These are phyloP conservation scores for Leccinum pellstonianum DNA, from an alignment of 768 basidiomycete genomes.

Conservation along the genomic window DNA sequence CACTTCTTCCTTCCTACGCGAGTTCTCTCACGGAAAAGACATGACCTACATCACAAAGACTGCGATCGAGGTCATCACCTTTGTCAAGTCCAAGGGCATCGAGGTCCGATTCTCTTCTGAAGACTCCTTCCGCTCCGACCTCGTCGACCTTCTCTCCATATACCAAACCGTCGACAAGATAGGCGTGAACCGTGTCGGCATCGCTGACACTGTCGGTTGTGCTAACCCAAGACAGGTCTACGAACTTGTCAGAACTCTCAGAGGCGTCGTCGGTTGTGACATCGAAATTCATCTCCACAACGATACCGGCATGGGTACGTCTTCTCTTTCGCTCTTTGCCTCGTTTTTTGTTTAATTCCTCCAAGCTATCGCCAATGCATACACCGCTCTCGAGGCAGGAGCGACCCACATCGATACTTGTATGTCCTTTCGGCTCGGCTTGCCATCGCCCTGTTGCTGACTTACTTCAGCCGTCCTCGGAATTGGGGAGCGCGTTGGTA, in stretches of 20 bases:
- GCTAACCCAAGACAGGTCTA: slow-evolving; percentile 99
- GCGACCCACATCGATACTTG: slow-evolving; percentile 99
- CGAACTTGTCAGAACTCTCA: slow-evolving; percentile 92
- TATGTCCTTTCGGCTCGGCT: slow-evolving; percentile 37
- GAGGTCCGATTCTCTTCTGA: slow-evolving; percentile 99
- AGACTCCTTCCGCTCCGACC: slow-evolving; percentile 99
- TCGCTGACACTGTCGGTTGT: slow-evolving; percentile 98
- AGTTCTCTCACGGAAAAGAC: slow-evolving; percentile 99
- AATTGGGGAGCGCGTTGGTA: slow-evolving; percentile 98
- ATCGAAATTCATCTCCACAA: slow-evolving; percentile 99
- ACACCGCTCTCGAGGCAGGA: slow-evolving; percentile 96
- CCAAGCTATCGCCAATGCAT: slow-evolving; percentile 94
- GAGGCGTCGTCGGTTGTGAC: slow-evolving; percentile 96
- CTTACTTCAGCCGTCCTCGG: slow-evolving; percentile 75
- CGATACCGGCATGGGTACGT: slow-evolving; percentile 91
- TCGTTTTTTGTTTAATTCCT: slow-evolving; percentile 6
- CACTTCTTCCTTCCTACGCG: slow-evolving; percentile 97
- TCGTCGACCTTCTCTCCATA: slow-evolving; percentile 97
- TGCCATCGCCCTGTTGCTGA: not conserved
- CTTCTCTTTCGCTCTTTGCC: not conserved
- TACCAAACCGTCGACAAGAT: slow-evolving; percentile 99
- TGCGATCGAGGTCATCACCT: slow-evolving; percentile 97
- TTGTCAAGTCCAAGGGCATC: slow-evolving; percentile 99
- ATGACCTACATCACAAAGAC: slow-evolving; percentile 99
- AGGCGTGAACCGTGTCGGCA: slow-evolving; percentile 97